Evolutionary conservation across 2,329 filamentous ascomycete genomes (phyloP).

Genomic region (Venturia oleaginea): DNA sequence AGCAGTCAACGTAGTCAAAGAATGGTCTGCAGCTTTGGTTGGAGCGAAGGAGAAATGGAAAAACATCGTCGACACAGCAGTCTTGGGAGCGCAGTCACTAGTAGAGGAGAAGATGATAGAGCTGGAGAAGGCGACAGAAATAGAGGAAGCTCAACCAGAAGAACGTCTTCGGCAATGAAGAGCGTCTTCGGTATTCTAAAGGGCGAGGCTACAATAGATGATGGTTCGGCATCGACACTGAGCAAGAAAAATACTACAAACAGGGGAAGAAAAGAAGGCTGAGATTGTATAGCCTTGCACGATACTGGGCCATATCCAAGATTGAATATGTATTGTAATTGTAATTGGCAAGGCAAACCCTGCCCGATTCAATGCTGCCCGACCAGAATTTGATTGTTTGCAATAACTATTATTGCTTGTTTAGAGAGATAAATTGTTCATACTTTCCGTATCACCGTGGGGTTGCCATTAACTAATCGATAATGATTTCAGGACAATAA

Average conservation of each 20-base stretch:
- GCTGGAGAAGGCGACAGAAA: neutral
- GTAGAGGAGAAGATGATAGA: neutral
- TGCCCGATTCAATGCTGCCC: too few relatives aligned
- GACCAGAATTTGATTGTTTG: too few relatives aligned
- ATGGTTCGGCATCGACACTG: too few relatives aligned
- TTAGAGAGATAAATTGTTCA: too few relatives aligned
- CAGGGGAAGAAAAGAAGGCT: neutral
- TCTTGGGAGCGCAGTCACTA: neutral
- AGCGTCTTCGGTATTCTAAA: too few relatives aligned
- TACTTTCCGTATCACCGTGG: too few relatives aligned
- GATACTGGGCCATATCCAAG: neutral
- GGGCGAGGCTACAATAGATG: too few relatives aligned
- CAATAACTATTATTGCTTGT: too few relatives aligned
- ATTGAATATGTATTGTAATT: too few relatives aligned
- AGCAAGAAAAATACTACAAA: neutral
- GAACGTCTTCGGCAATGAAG: neutral
- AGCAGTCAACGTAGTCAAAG: neutral
- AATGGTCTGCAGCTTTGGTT: neutral
- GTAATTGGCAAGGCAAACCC: too few relatives aligned
- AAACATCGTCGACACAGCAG: neutral
- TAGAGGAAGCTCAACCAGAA: neutral
- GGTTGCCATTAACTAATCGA: too few relatives aligned
- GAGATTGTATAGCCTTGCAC: neutral
- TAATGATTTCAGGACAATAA: too few relatives aligned
- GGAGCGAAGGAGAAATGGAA: constrained; percentile 2